Base-by-base conservation (phyloP, 139 green algal species). In the Chlamydomonas sp. region DNA sequence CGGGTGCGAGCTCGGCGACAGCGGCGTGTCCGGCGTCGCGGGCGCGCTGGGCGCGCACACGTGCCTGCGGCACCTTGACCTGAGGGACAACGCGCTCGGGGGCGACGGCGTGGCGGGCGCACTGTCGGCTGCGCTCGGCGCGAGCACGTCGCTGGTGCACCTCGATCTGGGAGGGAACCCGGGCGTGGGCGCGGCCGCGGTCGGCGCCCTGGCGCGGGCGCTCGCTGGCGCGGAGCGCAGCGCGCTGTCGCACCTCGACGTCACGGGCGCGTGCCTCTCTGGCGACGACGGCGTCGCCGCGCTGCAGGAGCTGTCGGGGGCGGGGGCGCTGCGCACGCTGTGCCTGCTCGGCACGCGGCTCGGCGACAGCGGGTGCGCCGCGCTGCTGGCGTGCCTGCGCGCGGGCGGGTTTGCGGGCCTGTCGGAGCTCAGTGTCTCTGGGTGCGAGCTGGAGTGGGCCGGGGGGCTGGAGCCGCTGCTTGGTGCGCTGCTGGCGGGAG, bases 391-490 rank as follows among this genome's bases (percentile, higher is more conserved):
- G 30, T 63, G 59, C 39, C 31, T 70, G 30, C 24, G 30, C 28
- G 2, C 13, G 0, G 29, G 48, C 1, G 65, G 59, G 43, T 75
- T 64, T 47, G 31, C 43, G 1, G 33, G 2, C 2, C 58, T 75
- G 35, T 28, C 38, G 60, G 70, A 70, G 70, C 60, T 75, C n/a
- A 64, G 58, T 29, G 13, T 75, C 24, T 75, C 70, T 26, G 70
- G 58, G 1, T 57, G 38, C 13, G 58, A 65, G 26, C 31, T 75
- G 33, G 60, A 1, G 24, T 6, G 8, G 5, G 47, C 29, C 34
- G 54, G 10, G 34, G 60, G 58, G 13, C 10, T 59, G 59, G 34
- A 0, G 20, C 38, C 60, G 0, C 6, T 75, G 5, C 65, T 75
- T 5, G 22, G 0, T 1, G 70, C 33, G 33, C 48, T 75, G 47